A percentile compares a stretch with the other conserved stretches of the same genome.
Conservation (phyloP, 2,329 filamentous ascomycete genomes). For the Aspergillus intermedius region DNA sequence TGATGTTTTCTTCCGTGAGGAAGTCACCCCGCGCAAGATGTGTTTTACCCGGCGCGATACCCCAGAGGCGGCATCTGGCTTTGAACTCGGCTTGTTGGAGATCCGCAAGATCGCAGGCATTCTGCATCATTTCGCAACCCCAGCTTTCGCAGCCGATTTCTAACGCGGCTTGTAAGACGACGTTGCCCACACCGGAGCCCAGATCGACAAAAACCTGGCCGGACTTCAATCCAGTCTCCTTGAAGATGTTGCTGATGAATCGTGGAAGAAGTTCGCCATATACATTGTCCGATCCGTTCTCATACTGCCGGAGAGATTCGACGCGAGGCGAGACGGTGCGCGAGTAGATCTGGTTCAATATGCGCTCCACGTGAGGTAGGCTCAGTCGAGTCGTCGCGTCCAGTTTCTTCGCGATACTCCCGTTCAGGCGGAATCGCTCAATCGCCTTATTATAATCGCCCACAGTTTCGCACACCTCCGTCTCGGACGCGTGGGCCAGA, state of each 20-base stretch:
- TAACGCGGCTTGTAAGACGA: constrained; percentile 86
- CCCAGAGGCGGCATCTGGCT: constrained; percentile 84
- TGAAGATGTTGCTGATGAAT: constrained; percentile 77
- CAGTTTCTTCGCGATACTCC: constrained; percentile 66
- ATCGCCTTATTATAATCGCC: constrained; percentile 71
- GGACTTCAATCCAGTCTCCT: constrained; percentile 69
- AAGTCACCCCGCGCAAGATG: constrained; percentile 79
- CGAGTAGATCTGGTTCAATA: constrained; percentile 81
- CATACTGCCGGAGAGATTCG: constrained; percentile 74
- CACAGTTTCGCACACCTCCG: constrained; percentile 68
- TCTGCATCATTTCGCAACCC: constrained; percentile 94
- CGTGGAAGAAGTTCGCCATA: constrained; percentile 87
- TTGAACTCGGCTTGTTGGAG: constrained; percentile 76
- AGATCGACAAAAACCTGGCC: constrained; percentile 88
- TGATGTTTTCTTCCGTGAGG: constrained; percentile 63
- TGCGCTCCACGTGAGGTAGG: constrained; percentile 67
- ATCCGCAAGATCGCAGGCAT: constrained; percentile 74
- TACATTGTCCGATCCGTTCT: constrained; percentile 85
- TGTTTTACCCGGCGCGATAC: constrained; percentile 71
- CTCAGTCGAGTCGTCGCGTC: constrained; percentile 63
- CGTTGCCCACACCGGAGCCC: constrained; percentile 92
- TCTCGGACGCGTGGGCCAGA: constrained; percentile 58
- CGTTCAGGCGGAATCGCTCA: constrained; percentile 58
- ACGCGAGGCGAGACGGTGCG: constrained; percentile 87
- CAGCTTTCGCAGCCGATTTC: constrained; percentile 91